Evolutionary conservation across 139 green algal genomes (phyloP).

Genomic region (Micractinium conductrix): DNA sequence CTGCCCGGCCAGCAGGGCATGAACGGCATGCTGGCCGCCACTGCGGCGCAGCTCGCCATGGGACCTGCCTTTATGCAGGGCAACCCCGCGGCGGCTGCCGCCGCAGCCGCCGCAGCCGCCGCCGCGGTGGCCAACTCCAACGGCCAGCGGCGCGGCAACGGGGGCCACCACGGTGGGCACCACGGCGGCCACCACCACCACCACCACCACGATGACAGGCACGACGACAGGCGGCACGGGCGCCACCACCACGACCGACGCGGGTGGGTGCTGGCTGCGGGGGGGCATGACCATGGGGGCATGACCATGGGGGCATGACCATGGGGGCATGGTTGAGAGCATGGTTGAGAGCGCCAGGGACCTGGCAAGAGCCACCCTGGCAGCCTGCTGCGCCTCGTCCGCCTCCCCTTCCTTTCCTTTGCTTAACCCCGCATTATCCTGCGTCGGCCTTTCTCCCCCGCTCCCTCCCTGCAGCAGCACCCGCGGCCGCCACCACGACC

Average conservation of each 20-base stretch:
- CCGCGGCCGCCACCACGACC: constrained; percentile 1
- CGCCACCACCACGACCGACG: constrained; percentile 23
- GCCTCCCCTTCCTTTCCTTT: background rate
- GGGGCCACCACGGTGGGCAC: constrained; percentile 28
- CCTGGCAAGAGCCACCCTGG: no score
- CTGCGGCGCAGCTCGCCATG: constrained; percentile 69
- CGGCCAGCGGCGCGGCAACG: constrained; percentile 27
- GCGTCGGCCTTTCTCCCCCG: background rate
- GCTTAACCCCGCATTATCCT: background rate
- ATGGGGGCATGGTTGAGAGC: no score
- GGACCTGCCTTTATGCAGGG: constrained; percentile 43
- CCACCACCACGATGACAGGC: constrained; percentile 8
- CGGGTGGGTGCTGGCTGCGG: background rate
- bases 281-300: no score
- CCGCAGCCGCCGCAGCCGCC: constrained; percentile 64
- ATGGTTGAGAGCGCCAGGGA: no score
- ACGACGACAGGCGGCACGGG: constrained; percentile 6
- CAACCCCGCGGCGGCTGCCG: constrained; percentile 56
- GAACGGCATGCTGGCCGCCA: constrained; percentile 58
- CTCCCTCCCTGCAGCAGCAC: background rate
- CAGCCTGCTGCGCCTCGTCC: no score
- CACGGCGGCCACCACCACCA: background rate
- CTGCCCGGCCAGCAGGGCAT: constrained; percentile 24
- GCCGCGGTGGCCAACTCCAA: constrained; percentile 49
- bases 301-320: no score